Conservation (phyloP, 2,329 filamentous ascomycete genomes). For the Cordyceps fumosorosea region DNA sequence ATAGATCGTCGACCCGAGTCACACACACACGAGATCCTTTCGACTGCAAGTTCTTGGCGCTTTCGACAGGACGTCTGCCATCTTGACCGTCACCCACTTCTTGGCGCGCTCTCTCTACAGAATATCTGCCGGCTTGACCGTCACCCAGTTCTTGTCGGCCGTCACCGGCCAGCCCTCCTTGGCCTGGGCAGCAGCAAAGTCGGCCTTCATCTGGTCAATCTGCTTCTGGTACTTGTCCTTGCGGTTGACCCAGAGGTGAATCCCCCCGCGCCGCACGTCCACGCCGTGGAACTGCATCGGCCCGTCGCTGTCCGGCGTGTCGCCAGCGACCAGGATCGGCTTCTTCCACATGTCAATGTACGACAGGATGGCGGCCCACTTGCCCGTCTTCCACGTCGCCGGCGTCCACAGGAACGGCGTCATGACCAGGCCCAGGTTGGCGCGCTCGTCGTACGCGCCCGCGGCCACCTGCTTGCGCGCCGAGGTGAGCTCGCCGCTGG, state of each 20-base stretch:
- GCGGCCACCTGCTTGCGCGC: constrained; percentile 34
- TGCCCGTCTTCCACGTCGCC: constrained; percentile 37
- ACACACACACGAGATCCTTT: too few species aligned
- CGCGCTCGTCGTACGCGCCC: constrained; percentile 27
- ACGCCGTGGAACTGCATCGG: constrained; percentile 40
- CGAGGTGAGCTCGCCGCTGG: constrained; percentile 25
- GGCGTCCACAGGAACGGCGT: constrained; percentile 37
- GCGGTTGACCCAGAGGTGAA: constrained; percentile 37
- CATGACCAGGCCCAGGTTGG: constrained; percentile 33
- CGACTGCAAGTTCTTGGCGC: too few species aligned
- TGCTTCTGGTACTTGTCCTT: constrained; percentile 27
- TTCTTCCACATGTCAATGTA: constrained; percentile 38
- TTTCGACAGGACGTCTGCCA: too few species aligned
- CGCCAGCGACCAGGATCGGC: constrained; percentile 35
- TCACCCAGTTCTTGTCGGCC: constrained; percentile 39
- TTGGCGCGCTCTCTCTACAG: constrained; percentile 18
- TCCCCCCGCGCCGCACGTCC: constrained; percentile 33
- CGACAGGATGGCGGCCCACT: constrained; percentile 36
- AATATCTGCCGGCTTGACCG: constrained; percentile 34
- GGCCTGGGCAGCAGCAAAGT: constrained; percentile 28
- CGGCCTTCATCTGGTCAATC: constrained; percentile 31
- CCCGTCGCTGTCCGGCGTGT: constrained; percentile 36
- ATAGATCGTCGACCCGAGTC: too few species aligned
- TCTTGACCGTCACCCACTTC: neutral
- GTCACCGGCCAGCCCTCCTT: constrained; percentile 31